Evolutionary conservation across 345 rosid genomes (phyloP).

Genomic region (Populus pruinosa): DNA sequence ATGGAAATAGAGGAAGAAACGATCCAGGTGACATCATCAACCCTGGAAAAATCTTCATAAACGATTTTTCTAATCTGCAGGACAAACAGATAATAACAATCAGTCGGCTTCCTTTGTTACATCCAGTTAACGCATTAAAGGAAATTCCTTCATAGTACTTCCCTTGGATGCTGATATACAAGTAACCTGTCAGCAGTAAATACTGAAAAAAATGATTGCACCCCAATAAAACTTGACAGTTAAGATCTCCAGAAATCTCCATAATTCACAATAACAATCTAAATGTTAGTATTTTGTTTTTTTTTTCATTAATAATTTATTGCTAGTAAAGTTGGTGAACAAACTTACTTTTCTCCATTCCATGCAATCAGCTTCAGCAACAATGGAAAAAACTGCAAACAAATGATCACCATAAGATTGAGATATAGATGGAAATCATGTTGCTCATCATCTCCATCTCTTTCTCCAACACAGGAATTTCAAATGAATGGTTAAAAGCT

Average conservation of each 20-base stretch:
- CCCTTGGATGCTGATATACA: not conserved
- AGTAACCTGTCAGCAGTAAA: not conserved
- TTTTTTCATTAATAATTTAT: too few species aligned
- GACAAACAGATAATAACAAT: slow-evolving; percentile 9
- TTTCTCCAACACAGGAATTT: not conserved
- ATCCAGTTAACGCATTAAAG: not conserved
- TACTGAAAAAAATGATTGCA: not conserved
- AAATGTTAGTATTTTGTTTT: too few species aligned
- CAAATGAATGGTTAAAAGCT: too few species aligned
- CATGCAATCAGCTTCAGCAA: slow-evolving; percentile 89
- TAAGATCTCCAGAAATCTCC: not conserved
- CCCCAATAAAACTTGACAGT: too few species aligned
- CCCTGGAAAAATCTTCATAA: slow-evolving; percentile 70
- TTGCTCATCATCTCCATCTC: not conserved
- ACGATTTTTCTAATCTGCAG: slow-evolving; percentile 74
- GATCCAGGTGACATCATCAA: slow-evolving; percentile 82
- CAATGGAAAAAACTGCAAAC: slow-evolving; percentile 85
- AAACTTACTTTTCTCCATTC: slow-evolving; percentile 86
- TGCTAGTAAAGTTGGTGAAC: not conserved
- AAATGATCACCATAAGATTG: slow-evolving; percentile 13
- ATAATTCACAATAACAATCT: not conserved
- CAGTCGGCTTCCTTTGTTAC: not conserved
- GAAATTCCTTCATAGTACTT: not conserved
- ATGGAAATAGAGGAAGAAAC: slow-evolving; percentile 87
- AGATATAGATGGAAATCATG: not conserved